Evolutionary conservation across 495 filamentous ascomycete genomes (phyloP), one percentile per base, ranked within the genome.

Genomic region (Ramalina peruviana): DNA sequence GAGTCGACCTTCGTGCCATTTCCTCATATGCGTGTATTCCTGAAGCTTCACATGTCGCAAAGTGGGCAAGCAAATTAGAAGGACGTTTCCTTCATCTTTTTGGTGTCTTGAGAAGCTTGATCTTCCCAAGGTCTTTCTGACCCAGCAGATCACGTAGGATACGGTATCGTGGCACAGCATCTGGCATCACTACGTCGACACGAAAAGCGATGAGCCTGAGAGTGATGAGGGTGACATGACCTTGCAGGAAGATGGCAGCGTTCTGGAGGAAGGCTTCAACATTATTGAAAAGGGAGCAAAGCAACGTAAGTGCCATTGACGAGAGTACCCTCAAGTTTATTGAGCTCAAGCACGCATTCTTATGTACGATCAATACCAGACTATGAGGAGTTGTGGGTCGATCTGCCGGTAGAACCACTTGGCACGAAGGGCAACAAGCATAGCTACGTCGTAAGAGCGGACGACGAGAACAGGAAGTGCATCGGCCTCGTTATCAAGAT

Each of bases 131-230:
- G 19, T 20, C 19, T 20, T 20, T 20, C 30, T 33, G 30, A 33
- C 30, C 30, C 12, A 10, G 30, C 30, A 7, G 30, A 6, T 7
- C 9, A 33, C 9, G 5, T 13, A 33, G 30, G 11, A 36, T 15
- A 6, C n/a, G 33, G 37, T 19, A 16, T 17, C 15, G 50, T 56
- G 45, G 3, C 70, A 70, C 53, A 56, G 57, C 1, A 36, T 54
- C 1, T 80, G 76, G 75, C 51, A 60, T 0, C 76, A 79, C 59
- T 73, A 71, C 69, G 64, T 79, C 17, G 68, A 76, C 50, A 72
- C 65, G 5, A 67, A 70, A 21, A 66, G 61, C 13, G 49, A 51
- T 3, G 66, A 68, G 1, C 54, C 50, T 11, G 60, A 64, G 0
- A 50, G 50, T 0, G 77, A 81, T 56, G 67, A 75, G 26, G 77